A percentile compares a stretch with the other conserved stretches of the same genome.
phyloP scores from a whole-genome alignment of 2,329 filamentous ascomycete genomes.

The Tolypocladium guangdongense region DNA sequence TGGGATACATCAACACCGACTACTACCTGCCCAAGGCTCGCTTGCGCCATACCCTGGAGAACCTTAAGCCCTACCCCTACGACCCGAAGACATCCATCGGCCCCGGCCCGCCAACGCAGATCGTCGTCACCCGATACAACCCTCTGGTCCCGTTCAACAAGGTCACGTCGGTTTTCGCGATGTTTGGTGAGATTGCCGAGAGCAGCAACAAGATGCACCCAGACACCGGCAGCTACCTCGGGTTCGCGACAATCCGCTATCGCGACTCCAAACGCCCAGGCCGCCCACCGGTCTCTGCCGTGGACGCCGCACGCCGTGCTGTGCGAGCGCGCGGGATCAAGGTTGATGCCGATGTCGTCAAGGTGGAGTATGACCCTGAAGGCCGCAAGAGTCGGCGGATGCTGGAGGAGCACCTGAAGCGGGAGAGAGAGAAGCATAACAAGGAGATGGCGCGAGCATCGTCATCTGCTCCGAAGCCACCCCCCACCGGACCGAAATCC shows the following conservation, averaged over 20 bases:
- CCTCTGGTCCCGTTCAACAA: conserved; percentile 73
- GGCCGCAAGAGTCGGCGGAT: conserved; percentile 71
- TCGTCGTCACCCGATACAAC: conserved; percentile 95
- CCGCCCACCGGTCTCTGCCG: conserved; percentile 47
- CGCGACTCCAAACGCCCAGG: conserved; percentile 51
- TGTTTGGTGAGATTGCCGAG: conserved; percentile 78
- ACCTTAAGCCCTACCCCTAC: conserved; percentile 69
- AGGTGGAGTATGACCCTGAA: conserved; percentile 82
- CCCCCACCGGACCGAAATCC: conserved; percentile 27
- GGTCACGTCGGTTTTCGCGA: conserved; percentile 64
- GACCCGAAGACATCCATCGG: conserved; percentile 77
- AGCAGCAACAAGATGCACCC: conserved; percentile 94
- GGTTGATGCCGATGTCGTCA: conserved; percentile 66
- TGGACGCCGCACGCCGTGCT: conserved; percentile 72
- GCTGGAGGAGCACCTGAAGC: conserved; percentile 63
- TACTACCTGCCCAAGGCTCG: conserved; percentile 62
- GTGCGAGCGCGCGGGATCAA: conserved; percentile 66
- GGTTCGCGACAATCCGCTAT: conserved; percentile 86
- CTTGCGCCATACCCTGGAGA: conserved; percentile 63
- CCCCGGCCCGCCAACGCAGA: conserved; percentile 77
- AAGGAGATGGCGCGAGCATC: conserved; percentile 20
- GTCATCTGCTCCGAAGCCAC: conserved; percentile 15
- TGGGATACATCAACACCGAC: conserved; percentile 59
- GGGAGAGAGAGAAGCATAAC: conserved; percentile 51
- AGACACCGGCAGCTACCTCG: conserved; percentile 84